Evolutionary conservation across 371 early-diverging fungal species (phyloP).

Genomic region (Funneliformis caledonium): DNA sequence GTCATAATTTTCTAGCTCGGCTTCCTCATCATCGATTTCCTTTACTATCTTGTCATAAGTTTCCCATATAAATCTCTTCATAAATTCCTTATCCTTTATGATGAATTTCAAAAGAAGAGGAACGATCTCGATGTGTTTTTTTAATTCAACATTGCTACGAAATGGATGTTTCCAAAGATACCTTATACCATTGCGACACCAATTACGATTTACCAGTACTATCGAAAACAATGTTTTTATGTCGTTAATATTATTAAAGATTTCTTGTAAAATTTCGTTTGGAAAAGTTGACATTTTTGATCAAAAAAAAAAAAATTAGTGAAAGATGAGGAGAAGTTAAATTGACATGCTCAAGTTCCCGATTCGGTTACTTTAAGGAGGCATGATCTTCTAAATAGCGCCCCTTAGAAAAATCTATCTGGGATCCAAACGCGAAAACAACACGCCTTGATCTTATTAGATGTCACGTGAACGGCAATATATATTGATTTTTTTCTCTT

Average conservation of each 20-base stretch:
- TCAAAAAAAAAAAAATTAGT: background rate
- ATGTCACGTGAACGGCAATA: too few species aligned
- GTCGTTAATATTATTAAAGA: background rate
- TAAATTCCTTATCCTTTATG: background rate
- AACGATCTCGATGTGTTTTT: background rate
- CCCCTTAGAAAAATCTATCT: too few species aligned
- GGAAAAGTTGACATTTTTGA: background rate
- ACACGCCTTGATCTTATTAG: too few species aligned
- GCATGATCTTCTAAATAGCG: background rate
- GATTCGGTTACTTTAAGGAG: background rate
- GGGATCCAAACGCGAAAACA: too few species aligned
- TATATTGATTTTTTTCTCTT: too few species aligned
- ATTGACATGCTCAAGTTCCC: background rate
- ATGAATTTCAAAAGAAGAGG: background rate
- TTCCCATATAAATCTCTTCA: background rate
- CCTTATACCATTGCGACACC: conserved; percentile 20
- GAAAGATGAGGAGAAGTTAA: background rate
- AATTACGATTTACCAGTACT: conserved; percentile 28
- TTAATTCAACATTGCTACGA: background rate
- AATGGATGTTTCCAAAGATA: conserved; percentile 29
- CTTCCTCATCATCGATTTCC: background rate
- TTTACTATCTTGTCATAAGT: background rate
- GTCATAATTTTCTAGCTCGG: background rate
- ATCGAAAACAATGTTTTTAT: conserved; percentile 12
- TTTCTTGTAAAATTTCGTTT: background rate